Base-by-base conservation (phyloP, 352 stramenopile genomes). In the Globisporangium emineosum region DNA sequence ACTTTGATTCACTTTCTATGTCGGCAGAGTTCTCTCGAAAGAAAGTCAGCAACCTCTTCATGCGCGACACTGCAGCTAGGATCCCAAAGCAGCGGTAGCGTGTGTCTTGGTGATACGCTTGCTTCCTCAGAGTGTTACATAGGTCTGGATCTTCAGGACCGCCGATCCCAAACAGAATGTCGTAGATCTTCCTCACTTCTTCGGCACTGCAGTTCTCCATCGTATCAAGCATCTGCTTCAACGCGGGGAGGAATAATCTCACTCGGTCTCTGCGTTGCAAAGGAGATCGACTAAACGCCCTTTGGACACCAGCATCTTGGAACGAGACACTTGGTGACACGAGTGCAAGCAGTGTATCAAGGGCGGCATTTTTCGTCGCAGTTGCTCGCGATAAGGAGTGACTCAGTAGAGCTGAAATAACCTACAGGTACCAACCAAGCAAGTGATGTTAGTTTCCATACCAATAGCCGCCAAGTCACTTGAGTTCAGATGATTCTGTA, bases 141-240 rank as follows among this genome's bases (percentile, higher is more conserved):
- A 90, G 54, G 30, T 90, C 78, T 19, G 77, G 17, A 53, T 88
- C 79, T 37, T 83, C 75, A 0, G 64, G 56, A 0, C 75, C 77
- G n/a, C 70, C 78, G 3, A 87, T 72, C 5, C 66, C 61, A 25
- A 85, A 86, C 4, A 90, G 66, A 30, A 88, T 52, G n/a, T 80
- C 65, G 62, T 87, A 90, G 25, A 86, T 69, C 54, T 79, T 66
- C 3, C 81, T 69, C 54, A 75, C 71, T 65, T 88, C 75, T 7
- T 71, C 61, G 0, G 54, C 57, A 15, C 56, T 68, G 57, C 62
- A 84, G 13, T 60, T 69, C 58, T 90, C 76, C 53, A 83, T 81
- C 1, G 55, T 65, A 33, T 90, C 81, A 3, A 90, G 66, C 49
- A 90, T 60, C 30, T 90, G 78, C 68, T 87, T 86, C 7, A 90